Percentiles rank a stretch among this genome's conserved stretches.
These are phyloP conservation scores for Stellera chamaejasme DNA, from an alignment of 345 rosid genomes.

Conservation along the genomic window DNA sequence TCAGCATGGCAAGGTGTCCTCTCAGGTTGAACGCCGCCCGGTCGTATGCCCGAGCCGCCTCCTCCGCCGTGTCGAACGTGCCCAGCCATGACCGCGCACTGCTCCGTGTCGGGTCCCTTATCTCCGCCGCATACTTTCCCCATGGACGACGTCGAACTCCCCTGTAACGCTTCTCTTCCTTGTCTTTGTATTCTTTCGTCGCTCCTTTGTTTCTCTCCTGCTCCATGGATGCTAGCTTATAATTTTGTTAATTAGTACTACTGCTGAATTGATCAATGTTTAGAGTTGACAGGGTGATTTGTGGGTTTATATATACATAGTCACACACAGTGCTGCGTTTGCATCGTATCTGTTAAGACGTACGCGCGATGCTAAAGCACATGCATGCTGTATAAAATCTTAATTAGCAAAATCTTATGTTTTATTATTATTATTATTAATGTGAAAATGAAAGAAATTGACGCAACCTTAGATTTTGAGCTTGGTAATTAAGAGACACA, in stretches of 20 bases:
- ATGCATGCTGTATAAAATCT: too few species aligned
- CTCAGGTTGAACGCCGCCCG: conserved; percentile 69
- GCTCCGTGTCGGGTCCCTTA: conserved; percentile 60
- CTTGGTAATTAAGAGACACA: too few species aligned
- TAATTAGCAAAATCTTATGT: too few species aligned
- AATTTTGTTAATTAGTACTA: neutral
- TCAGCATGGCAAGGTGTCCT: conserved; percentile 71
- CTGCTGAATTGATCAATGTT: too few species aligned
- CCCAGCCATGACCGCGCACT: conserved; percentile 85
- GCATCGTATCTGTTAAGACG: too few species aligned
- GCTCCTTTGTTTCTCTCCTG: conserved; percentile 4
- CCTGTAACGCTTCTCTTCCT: conserved; percentile 42
- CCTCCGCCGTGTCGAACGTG: conserved; percentile 76
- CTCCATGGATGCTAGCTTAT: conserved; percentile 7
- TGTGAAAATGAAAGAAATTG: too few species aligned
- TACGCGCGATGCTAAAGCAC: too few species aligned
- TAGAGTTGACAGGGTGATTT: too few species aligned
- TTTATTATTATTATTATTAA: too few species aligned
- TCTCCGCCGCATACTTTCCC: conserved; percentile 91
- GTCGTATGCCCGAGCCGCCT: conserved; percentile 86
- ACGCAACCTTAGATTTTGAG: too few species aligned
- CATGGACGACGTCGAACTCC: conserved; percentile 83
- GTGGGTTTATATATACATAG: too few species aligned
- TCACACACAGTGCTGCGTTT: too few species aligned
- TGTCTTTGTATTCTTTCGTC: conserved; percentile 19